phyloP scores from a whole-genome alignment of 2,329 filamentous ascomycete genomes.

The Chaetomiaceae sp. region DNA sequence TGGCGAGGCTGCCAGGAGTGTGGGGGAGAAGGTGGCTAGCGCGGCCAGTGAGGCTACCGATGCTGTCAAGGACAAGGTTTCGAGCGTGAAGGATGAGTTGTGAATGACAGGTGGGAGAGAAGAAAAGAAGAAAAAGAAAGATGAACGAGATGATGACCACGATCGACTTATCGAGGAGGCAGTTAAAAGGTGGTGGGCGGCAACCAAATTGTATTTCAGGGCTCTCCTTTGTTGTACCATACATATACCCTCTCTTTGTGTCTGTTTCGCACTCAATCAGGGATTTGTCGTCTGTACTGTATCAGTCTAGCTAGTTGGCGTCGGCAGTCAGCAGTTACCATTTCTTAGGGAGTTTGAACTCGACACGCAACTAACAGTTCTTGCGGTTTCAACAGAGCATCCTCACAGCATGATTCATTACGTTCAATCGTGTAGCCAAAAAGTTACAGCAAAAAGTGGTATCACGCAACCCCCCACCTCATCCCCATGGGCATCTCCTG shows the following conservation, averaged over 20 bases:
- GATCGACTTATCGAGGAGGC: not conserved
- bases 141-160: not conserved
- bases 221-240: constrained; percentile 16
- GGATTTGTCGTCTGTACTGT: not conserved
- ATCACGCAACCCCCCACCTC: constrained; percentile 17
- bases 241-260: constrained; percentile 15
- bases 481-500: constrained; percentile 1
- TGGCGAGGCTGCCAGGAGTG: constrained; percentile 30
- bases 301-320: no score
- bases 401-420: no score
- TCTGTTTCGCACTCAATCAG: not conserved
- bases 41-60: constrained; percentile 40
- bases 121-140: not conserved
- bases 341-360: no score
- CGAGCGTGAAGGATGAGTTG: constrained; percentile 39
- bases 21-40: constrained; percentile 35
- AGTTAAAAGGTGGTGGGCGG: not conserved
- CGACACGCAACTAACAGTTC: no score
- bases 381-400: no score
- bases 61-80: constrained; percentile 38
- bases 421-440: not conserved
- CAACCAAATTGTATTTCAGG: constrained; percentile 8
- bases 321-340: no score
- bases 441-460: not conserved
- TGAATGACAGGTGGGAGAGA: constrained; percentile 25